A percentile compares a stretch with the other conserved stretches of the same genome.
phyloP scores from a whole-genome alignment of 2,329 filamentous ascomycete genomes.

The Byssochlamys sp. region DNA sequence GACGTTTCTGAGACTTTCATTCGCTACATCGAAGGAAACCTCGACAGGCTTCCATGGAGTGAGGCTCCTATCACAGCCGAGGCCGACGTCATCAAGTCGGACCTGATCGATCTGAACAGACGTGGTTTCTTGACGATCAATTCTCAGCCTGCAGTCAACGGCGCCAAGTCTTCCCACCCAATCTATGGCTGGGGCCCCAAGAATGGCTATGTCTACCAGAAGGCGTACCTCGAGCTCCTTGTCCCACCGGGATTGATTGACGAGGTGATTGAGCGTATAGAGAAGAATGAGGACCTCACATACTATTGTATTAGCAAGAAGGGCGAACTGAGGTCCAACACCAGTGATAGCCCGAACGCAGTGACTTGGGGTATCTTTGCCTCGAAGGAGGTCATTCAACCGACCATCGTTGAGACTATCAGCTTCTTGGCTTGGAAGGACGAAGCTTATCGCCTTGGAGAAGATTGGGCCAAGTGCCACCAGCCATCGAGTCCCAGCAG shows the following conservation, averaged over 20 bases:
- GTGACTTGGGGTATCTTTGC: slow-evolving; percentile 99
- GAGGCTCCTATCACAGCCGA: slow-evolving; percentile 78
- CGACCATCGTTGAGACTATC: slow-evolving; percentile 96
- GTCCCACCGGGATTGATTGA: slow-evolving; percentile 70
- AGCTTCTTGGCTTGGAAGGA: slow-evolving; percentile 98
- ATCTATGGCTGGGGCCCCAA: slow-evolving; percentile 88
- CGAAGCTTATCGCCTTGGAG: slow-evolving; percentile 83
- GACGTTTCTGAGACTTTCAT: slow-evolving; percentile 80
- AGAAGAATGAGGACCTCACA: slow-evolving; percentile 69
- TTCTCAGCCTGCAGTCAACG: slow-evolving; percentile 89
- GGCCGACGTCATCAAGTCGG: slow-evolving; percentile 64
- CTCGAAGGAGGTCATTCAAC: slow-evolving; percentile 97
- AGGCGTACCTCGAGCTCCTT: slow-evolving; percentile 88
- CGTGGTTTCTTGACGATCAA: slow-evolving; percentile 90
- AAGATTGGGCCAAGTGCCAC: slow-evolving; percentile 91
- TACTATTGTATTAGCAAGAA: slow-evolving; percentile 87
- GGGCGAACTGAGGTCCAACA: slow-evolving; percentile 75
- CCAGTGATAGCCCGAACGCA: slow-evolving; percentile 80
- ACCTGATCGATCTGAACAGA: slow-evolving; percentile 72
- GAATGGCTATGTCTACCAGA: slow-evolving; percentile 96
- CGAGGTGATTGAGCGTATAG: slow-evolving; percentile 68
- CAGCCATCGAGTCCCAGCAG: slow-evolving; percentile 66
- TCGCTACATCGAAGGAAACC: slow-evolving; percentile 68
- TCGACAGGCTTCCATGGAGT: slow-evolving; percentile 85
- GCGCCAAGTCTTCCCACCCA: slow-evolving; percentile 75